Evolutionary conservation across 768 basidiomycete genomes (phyloP).

Genomic region (Phanerodontia chrysosporium): DNA sequence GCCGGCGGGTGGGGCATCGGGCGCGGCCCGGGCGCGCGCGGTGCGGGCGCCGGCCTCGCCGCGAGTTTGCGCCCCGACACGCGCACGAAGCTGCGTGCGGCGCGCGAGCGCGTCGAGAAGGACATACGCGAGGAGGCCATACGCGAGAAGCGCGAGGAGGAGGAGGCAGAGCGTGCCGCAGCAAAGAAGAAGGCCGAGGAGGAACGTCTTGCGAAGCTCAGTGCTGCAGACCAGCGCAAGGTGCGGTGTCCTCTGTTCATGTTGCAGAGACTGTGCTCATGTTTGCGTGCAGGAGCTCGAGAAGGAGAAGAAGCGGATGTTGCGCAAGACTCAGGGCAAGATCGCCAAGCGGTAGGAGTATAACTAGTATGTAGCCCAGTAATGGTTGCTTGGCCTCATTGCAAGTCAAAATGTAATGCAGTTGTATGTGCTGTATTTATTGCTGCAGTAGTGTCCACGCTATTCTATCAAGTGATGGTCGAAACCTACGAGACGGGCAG

Average conservation of each 20-base stretch:
- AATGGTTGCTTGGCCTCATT: not conserved
- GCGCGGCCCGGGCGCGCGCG: conserved; percentile 32
- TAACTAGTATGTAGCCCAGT: not conserved
- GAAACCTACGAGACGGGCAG: not conserved
- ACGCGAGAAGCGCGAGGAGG: conserved; percentile 73
- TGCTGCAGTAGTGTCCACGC: not conserved
- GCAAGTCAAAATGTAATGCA: not conserved
- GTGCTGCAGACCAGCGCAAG: conserved; percentile 81
- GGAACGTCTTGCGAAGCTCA: conserved; percentile 67
- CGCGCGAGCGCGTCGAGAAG: conserved; percentile 67
- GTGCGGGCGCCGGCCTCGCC: conserved; percentile 15
- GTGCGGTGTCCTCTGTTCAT: conserved; percentile 29
- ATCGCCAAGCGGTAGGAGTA: conserved; percentile 13
- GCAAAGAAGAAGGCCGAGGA: conserved; percentile 73
- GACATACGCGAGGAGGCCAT: conserved; percentile 69
- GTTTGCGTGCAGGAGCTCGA: conserved; percentile 49
- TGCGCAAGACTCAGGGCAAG: conserved; percentile 71
- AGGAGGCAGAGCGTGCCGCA: conserved; percentile 62
- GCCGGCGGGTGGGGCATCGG: conserved; percentile 19
- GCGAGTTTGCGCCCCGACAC: conserved; percentile 67
- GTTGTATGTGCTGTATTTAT: not conserved
- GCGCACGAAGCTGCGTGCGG: conserved; percentile 67
- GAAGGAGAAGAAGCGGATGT: conserved; percentile 67
- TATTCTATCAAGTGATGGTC: not conserved
- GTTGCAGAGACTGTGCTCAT: conserved; percentile 7